Evolutionary conservation across 2,329 filamentous ascomycete species (phyloP).

Genomic region (Penicillium palitans): DNA sequence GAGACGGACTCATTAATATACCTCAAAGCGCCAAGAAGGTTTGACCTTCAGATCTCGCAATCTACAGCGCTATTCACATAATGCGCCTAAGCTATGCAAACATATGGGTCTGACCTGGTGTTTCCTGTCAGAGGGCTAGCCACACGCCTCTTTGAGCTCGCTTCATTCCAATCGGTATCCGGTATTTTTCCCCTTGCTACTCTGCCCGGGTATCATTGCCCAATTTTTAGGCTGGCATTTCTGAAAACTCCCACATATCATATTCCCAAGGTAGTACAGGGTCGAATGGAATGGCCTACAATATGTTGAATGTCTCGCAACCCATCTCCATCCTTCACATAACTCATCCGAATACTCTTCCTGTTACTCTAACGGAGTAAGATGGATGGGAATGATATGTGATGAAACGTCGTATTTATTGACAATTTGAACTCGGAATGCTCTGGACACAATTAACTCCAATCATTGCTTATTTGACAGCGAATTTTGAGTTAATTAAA

Average conservation of each 20-base stretch:
- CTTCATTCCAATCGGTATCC: constrained; percentile 29
- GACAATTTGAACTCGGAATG: background rate
- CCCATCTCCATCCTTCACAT: constrained; percentile 49
- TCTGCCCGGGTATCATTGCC: constrained; percentile 14
- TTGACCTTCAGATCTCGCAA: background rate
- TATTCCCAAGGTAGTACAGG: constrained; percentile 42
- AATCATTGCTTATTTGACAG: background rate
- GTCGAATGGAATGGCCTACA: constrained; percentile 41
- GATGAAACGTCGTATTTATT: constrained; percentile 73
- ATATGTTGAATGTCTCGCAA: constrained; percentile 45
- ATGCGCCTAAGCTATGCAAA: background rate
- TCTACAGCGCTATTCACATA: background rate
- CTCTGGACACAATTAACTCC: background rate
- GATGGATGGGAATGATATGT: constrained; percentile 91
- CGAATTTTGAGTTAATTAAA: background rate
- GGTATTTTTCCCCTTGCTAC: constrained; percentile 22
- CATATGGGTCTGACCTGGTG: constrained; percentile 1
- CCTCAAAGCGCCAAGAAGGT: background rate
- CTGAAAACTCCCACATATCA: constrained; percentile 29
- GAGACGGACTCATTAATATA: background rate
- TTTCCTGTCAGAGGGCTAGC: constrained; percentile 24
- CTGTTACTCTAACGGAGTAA: constrained; percentile 55
- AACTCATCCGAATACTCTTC: constrained; percentile 45
- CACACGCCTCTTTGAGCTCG: constrained; percentile 34
- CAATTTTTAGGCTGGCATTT: constrained; percentile 5